Evolutionary conservation across 2,329 filamentous ascomycete genomes (phyloP), one percentile per base, ranked within the genome.

Genomic region (Neoscytalidium dimidiatum): DNA sequence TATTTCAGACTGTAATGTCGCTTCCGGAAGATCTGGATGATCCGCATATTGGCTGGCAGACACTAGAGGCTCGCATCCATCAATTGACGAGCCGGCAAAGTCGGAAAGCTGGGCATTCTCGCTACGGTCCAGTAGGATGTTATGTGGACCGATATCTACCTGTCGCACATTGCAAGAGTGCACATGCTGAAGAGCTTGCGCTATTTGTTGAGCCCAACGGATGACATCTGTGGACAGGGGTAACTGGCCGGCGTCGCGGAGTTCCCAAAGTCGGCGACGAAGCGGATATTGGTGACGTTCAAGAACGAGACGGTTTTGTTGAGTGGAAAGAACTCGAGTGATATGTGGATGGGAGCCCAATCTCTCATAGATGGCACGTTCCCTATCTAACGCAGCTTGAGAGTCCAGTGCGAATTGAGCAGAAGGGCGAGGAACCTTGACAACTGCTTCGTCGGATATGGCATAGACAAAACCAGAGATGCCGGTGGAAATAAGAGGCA

Each of bases 31-130:
- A 19, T 46, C 60, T 46, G 46, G 64, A 35, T 63, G 63, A 35
- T 58, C 31, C 8, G 49, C 53, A 17, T 64, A 43, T 7, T 63
- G 33, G 31, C 21, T 33, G 9, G 41, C 41, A n/a, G 31, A 23
- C 11, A 66, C 62, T 7, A 31, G 29, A n/a, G 68, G 62, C 19
- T 49, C 56, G 26, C 38, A 58, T 31, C 67, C 68, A 61, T 71
- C 69, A 29, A 71, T 64, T 14, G 70, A 71, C 17, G 66, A 65
- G 28, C 69, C 66, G 44, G 68, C 65, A 52, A 71, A 69, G 43
- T 71, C 70, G 49, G 41, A 53, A 6, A 68, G 56, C 48, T 69
- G 69, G 21, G 65, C 56, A 44, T 70, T 62, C 8, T 67, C 66
- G 29, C 62, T 21, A 28, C 57, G 41, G 49, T 70, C 69, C 4